phyloP scores from a whole-genome alignment of 2,329 filamentous ascomycete species.

The Verticillium dahliae region DNA sequence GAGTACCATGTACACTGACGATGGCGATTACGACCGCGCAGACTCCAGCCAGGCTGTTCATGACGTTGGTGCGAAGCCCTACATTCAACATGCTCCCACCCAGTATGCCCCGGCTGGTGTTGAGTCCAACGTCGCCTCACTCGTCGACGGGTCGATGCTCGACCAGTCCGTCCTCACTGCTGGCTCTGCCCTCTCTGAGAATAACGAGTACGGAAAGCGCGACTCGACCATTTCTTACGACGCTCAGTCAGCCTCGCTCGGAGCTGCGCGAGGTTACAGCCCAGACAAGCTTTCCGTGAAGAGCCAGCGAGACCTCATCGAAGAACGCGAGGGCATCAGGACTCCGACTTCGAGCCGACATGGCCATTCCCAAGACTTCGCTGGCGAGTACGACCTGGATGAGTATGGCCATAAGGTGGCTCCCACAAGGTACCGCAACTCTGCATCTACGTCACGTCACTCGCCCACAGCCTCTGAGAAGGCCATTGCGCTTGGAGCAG shows the following conservation, averaged over 20 bases:
- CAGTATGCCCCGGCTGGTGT: constrained; percentile 54
- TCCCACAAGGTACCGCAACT: constrained; percentile 36
- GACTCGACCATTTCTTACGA: constrained; percentile 30
- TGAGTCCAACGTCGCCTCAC: constrained; percentile 84
- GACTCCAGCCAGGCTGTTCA: constrained; percentile 64
- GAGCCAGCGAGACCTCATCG: constrained; percentile 27
- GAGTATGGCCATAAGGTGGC: constrained; percentile 51
- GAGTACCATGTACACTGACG: constrained; percentile 42
- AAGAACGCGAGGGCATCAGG: constrained; percentile 33
- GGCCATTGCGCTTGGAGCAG: constrained; percentile 50
- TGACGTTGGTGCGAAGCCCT: constrained; percentile 64
- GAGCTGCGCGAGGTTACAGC: constrained; percentile 25
- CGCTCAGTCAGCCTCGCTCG: constrained; percentile 20
- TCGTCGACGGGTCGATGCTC: constrained; percentile 68
- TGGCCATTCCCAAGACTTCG: constrained; percentile 37
- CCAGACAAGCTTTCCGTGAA: constrained; percentile 35
- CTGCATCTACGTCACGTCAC: constrained; percentile 44
- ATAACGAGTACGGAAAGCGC: constrained; percentile 34
- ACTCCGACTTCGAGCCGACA: constrained; percentile 25
- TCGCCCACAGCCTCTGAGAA: constrained; percentile 52
- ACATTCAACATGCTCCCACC: constrained; percentile 54
- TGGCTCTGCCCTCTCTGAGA: constrained; percentile 21
- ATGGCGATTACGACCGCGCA: constrained; percentile 52
- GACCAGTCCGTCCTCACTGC: constrained; percentile 63
- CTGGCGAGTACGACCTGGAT: constrained; percentile 50